Evolutionary conservation across 2,329 filamentous ascomycete species (phyloP).

Genomic region (Clathrospora elynae): DNA sequence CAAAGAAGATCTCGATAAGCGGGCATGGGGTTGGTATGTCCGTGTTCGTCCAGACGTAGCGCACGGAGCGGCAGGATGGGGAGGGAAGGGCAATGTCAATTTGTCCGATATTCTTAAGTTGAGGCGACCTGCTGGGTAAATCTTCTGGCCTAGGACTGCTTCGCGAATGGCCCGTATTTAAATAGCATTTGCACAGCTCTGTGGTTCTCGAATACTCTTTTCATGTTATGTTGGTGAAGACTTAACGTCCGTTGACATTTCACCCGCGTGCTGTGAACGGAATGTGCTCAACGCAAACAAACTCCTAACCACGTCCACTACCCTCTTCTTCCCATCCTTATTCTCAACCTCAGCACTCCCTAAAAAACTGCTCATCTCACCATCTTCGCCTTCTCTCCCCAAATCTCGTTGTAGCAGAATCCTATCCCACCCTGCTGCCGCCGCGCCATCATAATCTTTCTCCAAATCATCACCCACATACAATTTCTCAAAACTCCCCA

Average conservation of each 20-base stretch:
- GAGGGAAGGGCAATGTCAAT: slow-evolving; percentile 73
- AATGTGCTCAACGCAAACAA: too few relatives aligned
- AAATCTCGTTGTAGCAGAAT: slow-evolving; percentile 50
- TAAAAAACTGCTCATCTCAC: neutral
- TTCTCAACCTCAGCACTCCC: neutral
- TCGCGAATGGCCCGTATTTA: too few relatives aligned
- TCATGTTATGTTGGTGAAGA: too few relatives aligned
- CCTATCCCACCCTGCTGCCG: slow-evolving; percentile 55
- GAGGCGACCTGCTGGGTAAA: slow-evolving; percentile 21
- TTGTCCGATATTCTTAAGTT: slow-evolving; percentile 63
- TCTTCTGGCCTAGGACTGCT: too few relatives aligned
- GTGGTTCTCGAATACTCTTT: too few relatives aligned
- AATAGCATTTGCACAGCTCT: too few relatives aligned
- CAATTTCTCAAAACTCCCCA: slow-evolving; percentile 49
- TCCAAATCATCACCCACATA: slow-evolving; percentile 61
- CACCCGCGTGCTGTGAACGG: too few relatives aligned
- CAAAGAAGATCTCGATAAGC: slow-evolving; percentile 70
- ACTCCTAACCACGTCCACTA: too few relatives aligned
- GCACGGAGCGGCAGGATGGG: slow-evolving; percentile 77
- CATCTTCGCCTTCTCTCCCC: neutral
- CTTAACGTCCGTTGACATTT: too few relatives aligned
- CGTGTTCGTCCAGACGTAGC: slow-evolving; percentile 77
- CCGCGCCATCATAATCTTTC: slow-evolving; percentile 58
- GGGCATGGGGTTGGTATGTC: slow-evolving; percentile 83
- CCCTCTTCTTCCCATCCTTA: too few relatives aligned